These are phyloP conservation scores for Tremella fuciformis DNA, from an alignment of 768 basidiomycete species.

Conservation along the genomic window DNA sequence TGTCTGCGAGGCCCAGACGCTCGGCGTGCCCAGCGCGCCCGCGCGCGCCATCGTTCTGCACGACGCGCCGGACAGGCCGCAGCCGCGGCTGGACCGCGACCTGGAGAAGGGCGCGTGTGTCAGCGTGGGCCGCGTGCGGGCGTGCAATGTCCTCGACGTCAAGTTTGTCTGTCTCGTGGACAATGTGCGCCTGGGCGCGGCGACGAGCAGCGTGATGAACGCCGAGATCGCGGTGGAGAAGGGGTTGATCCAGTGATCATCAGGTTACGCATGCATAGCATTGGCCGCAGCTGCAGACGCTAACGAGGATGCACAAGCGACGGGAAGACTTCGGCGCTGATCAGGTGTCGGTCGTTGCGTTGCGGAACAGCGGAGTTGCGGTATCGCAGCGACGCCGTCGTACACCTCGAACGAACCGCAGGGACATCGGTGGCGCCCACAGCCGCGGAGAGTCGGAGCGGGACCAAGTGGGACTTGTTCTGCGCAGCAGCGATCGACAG, in stretches of 20 bases:
- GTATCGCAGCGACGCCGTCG: no score
- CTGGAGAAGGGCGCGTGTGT: constrained; percentile 89
- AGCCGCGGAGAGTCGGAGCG: no score
- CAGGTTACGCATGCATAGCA: no score
- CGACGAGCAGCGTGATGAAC: constrained; percentile 95
- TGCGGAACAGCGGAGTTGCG: no score
- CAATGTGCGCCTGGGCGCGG: constrained; percentile 93
- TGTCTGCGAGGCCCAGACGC: constrained; percentile 69
- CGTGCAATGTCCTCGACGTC: constrained; percentile 88
- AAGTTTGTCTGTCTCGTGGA: constrained; percentile 91
- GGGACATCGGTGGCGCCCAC: no score
- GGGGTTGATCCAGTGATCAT: constrained; percentile 53
- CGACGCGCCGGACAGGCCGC: constrained; percentile 86
- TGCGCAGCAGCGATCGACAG: no score
- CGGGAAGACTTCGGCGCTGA: no score
- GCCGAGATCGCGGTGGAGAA: constrained; percentile 89
- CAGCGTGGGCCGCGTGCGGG: constrained; percentile 80
- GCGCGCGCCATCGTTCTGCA: constrained; percentile 82
- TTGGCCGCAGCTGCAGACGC: no score
- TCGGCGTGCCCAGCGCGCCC: constrained; percentile 75
- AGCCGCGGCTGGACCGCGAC: constrained; percentile 87
- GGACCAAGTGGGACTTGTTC: no score
- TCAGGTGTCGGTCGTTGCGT: no score
- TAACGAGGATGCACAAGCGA: no score
- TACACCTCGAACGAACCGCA: no score